Base-by-base conservation (phyloP, 2,329 filamentous ascomycete genomes). In the Peltaster fructicola region DNA sequence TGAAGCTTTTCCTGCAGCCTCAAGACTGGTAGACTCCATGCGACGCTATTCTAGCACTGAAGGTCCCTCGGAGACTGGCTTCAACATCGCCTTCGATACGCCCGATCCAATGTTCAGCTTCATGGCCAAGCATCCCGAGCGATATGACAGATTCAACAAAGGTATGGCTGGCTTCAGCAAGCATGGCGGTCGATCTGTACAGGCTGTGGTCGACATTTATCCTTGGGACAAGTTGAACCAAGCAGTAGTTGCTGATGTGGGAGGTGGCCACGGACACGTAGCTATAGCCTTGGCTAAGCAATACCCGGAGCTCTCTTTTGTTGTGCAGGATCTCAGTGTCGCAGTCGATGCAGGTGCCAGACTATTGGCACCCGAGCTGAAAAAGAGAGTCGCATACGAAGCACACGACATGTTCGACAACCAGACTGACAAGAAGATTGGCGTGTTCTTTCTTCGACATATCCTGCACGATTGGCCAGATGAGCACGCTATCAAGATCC, bases 391-490 rank as follows among this genome's bases (percentile, higher is more conserved):
- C 11, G n/a, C 27, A 2, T 37, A 33, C 17, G 10, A 14, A 3
- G 27, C 21, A 5, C 27, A 36, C 20, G 32, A 38, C 24, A 47
- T 49, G 33, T 47, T 47, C 34, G 29, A 35, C 3, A 26, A 33
- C 6, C 36, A 49, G 19, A 39, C 43, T 1, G 32, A 45, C 12
- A 27, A 23, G 9, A 29, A 40, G 24, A 48, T 47, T 7, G 42
- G 48, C 27, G 32, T 51, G 10, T 43, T 40, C 20, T 29, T 41
- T 10, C 23, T 43, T 8, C 27, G 36, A 13, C 33, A 30, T 26
- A 39, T 41, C 26, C 25, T 39, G n/a, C 40, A 43, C 30, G 37
- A 43, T 29, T 43, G 40, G 40, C 38, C 40, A 9, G 36, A 41
- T 23, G 25, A 28, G 2, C 30, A 39, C 10, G 31, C 32, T 6